Evolutionary conservation across 495 filamentous ascomycete species (phyloP).

Genomic region (Talaromyces borbonicus): DNA sequence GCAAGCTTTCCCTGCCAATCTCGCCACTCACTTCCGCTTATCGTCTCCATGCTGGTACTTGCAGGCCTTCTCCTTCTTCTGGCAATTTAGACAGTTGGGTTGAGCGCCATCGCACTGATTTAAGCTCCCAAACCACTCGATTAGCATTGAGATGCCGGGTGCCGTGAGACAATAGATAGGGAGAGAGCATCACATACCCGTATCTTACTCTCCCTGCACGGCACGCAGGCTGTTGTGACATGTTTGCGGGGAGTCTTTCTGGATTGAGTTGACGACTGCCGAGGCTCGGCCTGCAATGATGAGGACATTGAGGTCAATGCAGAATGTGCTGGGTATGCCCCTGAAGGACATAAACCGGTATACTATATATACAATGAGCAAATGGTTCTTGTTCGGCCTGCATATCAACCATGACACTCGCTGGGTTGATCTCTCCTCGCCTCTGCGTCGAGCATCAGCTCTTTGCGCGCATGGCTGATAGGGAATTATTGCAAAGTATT

Average conservation of each 20-base stretch:
- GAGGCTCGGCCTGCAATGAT: neutral
- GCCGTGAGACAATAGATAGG: neutral
- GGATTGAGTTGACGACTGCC: slow-evolving; percentile 17
- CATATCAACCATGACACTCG: too few species aligned
- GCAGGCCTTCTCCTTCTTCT: slow-evolving; percentile 37
- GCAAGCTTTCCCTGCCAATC: too few species aligned
- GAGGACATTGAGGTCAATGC: too few species aligned
- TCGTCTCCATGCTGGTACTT: slow-evolving; percentile 41
- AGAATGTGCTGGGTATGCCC: too few species aligned
- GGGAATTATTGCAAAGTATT: too few species aligned
- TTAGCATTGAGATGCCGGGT: too few species aligned
- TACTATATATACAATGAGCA: too few species aligned
- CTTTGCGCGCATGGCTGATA: too few species aligned
- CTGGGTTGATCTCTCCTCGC: too few species aligned
- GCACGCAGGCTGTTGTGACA: slow-evolving; percentile 40
- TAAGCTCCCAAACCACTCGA: neutral
- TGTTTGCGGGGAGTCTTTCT: slow-evolving; percentile 34
- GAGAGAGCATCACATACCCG: slow-evolving; percentile 21
- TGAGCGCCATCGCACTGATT: slow-evolving; percentile 39
- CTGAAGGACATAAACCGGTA: too few species aligned
- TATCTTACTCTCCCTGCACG: slow-evolving; percentile 42
- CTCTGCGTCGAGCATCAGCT: too few species aligned
- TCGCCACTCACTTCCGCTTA: slow-evolving; percentile 36
- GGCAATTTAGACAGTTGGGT: slow-evolving; percentile 38
- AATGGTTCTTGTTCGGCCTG: too few species aligned